Base-by-base conservation (phyloP, 1,139 yeast genomes). In the Williopsis jadinii region DNA sequence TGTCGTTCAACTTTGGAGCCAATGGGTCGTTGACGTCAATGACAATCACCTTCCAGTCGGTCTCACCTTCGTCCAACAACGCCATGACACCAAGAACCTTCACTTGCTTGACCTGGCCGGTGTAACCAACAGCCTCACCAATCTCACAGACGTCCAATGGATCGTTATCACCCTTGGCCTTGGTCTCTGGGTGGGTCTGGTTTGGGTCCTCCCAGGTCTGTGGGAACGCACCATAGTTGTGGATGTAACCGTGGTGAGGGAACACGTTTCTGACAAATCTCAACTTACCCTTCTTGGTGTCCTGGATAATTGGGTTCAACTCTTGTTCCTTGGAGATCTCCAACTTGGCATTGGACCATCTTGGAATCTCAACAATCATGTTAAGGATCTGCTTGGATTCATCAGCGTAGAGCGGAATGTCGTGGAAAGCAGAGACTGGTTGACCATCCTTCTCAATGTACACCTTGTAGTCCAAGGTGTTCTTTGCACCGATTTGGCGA, bases 141-240 rank as follows among this genome's bases (percentile, higher is more conserved):
- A 87, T 85, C 64, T 87, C 96, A 60, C 94, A 82, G 32, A 85
- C 95, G 59, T 87, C 96, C 56, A 87, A 70, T 35, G 95, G 95
- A 69, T 87, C 95, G 62, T 85, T 82, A 63, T 87, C 96, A 55
- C 96, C 95, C 52, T 64, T 76, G 45, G 88, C 86, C 57, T 81
- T 80, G 47, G 94, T 82, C 61, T 82, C 92, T 49, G 85, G 82
- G 67, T 82, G 84, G 44, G 68, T 62, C 48, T 57, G 63, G 53
- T 77, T 77, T 44, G 94, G 94, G 58, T 87, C 95, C 66, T 87
- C 96, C 95, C 95, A 87, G 29, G 96, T 87, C 66, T 86, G 95
- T 41, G 96, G 95, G 70, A 87, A 78, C 28, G 95, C 95, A 56
- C 96, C 96, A 60, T 87, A 87, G 70, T 86, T 87, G 68, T 84